These are phyloP conservation scores for Talaromyces sp. DNA, from an alignment of 2,329 filamentous ascomycete species.

Conservation along the genomic window DNA sequence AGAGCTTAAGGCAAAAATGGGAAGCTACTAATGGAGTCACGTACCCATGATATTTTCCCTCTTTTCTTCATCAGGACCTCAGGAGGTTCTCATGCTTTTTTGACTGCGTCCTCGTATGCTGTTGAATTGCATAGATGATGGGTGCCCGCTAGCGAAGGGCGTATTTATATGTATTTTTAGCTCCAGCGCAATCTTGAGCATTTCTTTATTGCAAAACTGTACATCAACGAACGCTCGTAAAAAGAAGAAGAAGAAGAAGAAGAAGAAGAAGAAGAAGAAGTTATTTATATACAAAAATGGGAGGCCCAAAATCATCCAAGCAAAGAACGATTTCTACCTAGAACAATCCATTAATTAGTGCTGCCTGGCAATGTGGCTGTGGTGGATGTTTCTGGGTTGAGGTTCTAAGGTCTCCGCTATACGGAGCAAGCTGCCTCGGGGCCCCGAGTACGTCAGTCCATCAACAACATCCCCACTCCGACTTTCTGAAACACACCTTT, in stretches of 20 bases:
- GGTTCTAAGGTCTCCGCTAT: constrained; percentile 1
- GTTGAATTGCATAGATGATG: constrained; percentile 22
- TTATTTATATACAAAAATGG: too few species aligned
- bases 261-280: too few species aligned
- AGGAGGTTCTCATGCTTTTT: background rate
- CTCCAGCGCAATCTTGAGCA: constrained; percentile 17
- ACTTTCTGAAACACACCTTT: constrained; percentile 2
- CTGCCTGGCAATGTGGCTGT: background rate
- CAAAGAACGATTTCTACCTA: too few species aligned
- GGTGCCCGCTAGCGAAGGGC: constrained; percentile 8
- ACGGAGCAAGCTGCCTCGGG: background rate
- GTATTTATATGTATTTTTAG: constrained; percentile 26
- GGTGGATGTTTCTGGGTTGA: background rate
- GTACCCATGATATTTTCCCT: background rate
- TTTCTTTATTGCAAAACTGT: too few species aligned
- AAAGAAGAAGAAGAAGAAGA: too few species aligned
- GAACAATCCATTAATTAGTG: too few species aligned
- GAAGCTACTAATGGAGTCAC: constrained; percentile 17
- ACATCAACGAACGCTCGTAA: too few species aligned
- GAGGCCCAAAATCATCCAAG: background rate
- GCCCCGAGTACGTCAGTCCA: constrained; percentile 22
- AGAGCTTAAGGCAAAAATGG: constrained; percentile 34
- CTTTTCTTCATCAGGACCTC: background rate
- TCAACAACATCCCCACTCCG: constrained; percentile 21
- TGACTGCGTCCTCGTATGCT: background rate